Conservation (phyloP, 2,329 filamentous ascomycete genomes). For the Colletotrichum higginsianum region DNA sequence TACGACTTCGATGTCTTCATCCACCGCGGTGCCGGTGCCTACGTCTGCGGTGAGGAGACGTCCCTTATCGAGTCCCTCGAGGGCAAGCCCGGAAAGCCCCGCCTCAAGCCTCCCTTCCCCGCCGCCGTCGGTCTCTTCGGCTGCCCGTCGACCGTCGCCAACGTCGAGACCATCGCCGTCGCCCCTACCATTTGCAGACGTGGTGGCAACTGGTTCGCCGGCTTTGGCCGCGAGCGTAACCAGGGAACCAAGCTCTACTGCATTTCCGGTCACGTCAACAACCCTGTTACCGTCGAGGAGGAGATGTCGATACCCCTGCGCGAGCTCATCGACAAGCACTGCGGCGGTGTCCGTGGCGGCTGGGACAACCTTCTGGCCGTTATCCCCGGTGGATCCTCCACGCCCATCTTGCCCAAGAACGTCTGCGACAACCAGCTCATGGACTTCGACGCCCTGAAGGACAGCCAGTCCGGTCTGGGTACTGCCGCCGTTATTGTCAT, state of each 20-base stretch:
- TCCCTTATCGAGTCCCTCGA: constrained; percentile 98
- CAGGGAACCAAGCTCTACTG: constrained; percentile 98
- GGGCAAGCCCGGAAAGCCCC: constrained; percentile 98
- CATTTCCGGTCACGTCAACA: constrained; percentile 99
- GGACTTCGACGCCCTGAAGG: constrained; percentile 99
- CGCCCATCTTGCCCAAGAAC: constrained; percentile 90
- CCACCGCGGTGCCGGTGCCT: constrained; percentile 96
- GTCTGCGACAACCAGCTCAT: constrained; percentile 97
- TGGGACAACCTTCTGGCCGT: constrained; percentile 98
- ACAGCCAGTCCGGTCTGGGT: constrained; percentile 95
- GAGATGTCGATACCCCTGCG: constrained; percentile 98
- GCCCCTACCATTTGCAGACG: constrained; percentile 95
- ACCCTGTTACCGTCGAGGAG: constrained; percentile 97
- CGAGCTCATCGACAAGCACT: constrained; percentile 98
- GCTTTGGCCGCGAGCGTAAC: constrained; percentile 96
- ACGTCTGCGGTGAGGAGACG: constrained; percentile 98
- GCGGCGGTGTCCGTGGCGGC: constrained; percentile 93
- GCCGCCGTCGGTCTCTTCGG: constrained; percentile 97
- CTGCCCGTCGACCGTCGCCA: constrained; percentile 97
- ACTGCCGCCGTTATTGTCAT: constrained; percentile 99
- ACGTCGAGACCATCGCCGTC: constrained; percentile 97
- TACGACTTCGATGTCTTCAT: constrained; percentile 99
- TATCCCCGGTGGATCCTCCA: constrained; percentile 97
- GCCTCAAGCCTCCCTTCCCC: constrained; percentile 98
- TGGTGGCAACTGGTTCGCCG: constrained; percentile 92